A percentile compares a stretch with the other conserved stretches of the same genome.
Conservation (phyloP, 129 eudicot species). For the Solidago caesia region DNA sequence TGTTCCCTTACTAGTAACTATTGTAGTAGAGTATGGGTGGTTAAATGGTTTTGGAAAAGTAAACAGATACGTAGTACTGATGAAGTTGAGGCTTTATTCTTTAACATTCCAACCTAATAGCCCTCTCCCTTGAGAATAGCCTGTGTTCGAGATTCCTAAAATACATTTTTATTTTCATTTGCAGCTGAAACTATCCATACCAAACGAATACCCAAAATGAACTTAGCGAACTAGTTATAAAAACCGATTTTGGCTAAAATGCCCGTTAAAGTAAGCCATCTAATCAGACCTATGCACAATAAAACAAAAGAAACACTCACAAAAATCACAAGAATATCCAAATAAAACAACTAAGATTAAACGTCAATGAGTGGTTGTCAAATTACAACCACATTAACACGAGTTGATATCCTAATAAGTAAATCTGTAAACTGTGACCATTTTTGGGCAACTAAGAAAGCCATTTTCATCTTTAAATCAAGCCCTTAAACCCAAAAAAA, state of each 20-base stretch:
- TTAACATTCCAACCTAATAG: not conserved
- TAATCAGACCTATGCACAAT: not conserved
- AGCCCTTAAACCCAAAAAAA: not conserved
- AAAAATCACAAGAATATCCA: not conserved
- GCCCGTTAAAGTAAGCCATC: too few relatives aligned
- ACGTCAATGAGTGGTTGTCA: not conserved
- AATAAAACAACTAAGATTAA: not conserved
- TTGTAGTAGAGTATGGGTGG: not conserved
- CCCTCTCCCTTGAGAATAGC: not conserved
- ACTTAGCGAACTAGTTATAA: not conserved
- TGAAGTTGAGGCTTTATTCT: not conserved
- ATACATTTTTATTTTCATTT: not conserved
- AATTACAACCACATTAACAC: slow-evolving; percentile 3
- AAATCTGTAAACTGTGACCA: not conserved
- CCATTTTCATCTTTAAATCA: not conserved
- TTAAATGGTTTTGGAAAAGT: not conserved
- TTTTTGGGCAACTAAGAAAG: not conserved
- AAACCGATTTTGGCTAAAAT: too few relatives aligned
- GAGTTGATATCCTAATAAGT: not conserved
- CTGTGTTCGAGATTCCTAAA: not conserved
- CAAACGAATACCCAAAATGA: too few relatives aligned
- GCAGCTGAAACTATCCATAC: too few relatives aligned
- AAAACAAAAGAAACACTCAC: not conserved
- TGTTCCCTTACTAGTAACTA: not conserved
- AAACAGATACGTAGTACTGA: not conserved